These are phyloP conservation scores for Glycine tomentella DNA, from an alignment of 306 rosid species.

Conservation along the genomic window DNA sequence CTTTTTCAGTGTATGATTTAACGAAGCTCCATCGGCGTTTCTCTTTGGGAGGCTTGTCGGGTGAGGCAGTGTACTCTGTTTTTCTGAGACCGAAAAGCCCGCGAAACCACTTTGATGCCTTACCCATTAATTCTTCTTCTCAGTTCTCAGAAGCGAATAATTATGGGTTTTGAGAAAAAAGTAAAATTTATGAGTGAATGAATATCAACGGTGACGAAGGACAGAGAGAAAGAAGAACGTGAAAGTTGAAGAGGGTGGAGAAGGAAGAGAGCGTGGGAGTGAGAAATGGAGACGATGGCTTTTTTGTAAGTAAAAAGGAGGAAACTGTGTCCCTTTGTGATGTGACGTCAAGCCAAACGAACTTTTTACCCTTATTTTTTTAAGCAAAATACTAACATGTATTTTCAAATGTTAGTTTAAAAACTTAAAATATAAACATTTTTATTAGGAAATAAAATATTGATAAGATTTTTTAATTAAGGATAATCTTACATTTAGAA, in stretches of 20 bases:
- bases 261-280: neutral
- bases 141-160: neutral
- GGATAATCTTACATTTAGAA: neutral
- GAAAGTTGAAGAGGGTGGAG: too few species aligned
- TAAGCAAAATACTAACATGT: too few species aligned
- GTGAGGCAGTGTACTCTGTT: constrained; percentile 28
- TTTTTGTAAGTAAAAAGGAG: neutral
- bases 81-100: constrained; percentile 68
- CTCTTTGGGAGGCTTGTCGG: constrained; percentile 55
- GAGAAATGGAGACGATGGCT: neutral
- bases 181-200: neutral
- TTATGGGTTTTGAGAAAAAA: neutral
- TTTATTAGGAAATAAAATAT: too few species aligned
- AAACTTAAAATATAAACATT: too few species aligned
- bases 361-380: neutral
- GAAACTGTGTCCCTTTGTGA: neutral
- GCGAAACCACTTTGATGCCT: constrained; percentile 83
- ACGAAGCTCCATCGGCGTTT: constrained; percentile 86
- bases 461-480: too few species aligned
- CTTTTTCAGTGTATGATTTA: constrained; percentile 55
- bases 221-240: neutral
- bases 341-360: neutral
- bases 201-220: neutral
- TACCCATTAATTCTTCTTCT: constrained; percentile 60
- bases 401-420: too few species aligned